Evolutionary conservation across 768 basidiomycete genomes (phyloP).

Genomic region (Mycena vulgaris): DNA sequence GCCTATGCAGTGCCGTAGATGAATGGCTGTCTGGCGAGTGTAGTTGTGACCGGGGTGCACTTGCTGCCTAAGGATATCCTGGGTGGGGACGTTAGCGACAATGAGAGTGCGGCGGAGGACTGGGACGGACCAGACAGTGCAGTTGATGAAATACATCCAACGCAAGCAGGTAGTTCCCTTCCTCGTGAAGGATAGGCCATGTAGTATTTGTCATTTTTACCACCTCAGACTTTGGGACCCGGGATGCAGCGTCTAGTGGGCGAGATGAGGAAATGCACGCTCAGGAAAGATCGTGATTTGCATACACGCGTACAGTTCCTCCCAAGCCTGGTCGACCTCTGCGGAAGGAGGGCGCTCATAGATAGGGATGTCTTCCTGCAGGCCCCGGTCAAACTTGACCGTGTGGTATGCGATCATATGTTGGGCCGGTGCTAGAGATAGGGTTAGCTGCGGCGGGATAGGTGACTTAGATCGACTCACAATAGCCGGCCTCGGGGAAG

Average conservation of each 20-base stretch:
- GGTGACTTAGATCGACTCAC: background rate
- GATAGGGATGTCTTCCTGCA: constrained; percentile 31
- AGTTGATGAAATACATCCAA: constrained; percentile 42
- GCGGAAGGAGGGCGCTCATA: constrained; percentile 36
- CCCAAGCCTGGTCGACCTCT: constrained; percentile 39
- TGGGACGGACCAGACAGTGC: constrained; percentile 40
- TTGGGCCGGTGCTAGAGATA: constrained; percentile 33
- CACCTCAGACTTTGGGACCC: constrained; percentile 33
- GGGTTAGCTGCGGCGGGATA: background rate
- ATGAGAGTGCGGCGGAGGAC: background rate
- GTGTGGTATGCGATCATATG: constrained; percentile 29
- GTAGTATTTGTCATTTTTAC: constrained; percentile 36
- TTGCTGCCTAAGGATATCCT: constrained; percentile 37
- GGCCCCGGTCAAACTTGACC: constrained; percentile 36
- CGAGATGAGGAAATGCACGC: background rate
- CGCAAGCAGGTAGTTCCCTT: constrained; percentile 38
- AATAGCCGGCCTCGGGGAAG: constrained; percentile 23
- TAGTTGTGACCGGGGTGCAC: constrained; percentile 32
- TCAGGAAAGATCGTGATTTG: background rate
- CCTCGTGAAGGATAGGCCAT: constrained; percentile 38
- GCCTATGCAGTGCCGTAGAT: constrained; percentile 38
- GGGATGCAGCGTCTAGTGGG: constrained; percentile 30
- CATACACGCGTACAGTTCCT: constrained; percentile 36
- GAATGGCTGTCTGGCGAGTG: constrained; percentile 9
- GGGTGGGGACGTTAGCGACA: background rate